Evolutionary conservation across 805 yeast genomes (phyloP).

Genomic region (Pichia phayaonensis): DNA sequence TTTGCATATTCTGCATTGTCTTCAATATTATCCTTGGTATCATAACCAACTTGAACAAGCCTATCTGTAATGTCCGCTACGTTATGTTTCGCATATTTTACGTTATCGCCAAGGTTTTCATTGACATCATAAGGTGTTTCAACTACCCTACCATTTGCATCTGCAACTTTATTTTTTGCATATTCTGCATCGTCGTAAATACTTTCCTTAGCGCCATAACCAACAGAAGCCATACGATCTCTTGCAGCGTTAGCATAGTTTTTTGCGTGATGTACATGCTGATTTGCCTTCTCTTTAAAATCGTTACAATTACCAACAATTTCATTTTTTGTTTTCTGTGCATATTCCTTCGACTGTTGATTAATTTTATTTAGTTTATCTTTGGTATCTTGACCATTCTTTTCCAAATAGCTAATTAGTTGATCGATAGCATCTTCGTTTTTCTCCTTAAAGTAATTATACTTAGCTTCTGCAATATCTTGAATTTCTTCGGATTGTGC

Average conservation of each 20-base stretch:
- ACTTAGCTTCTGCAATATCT: conserved; percentile 20
- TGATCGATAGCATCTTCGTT: conserved; percentile 16
- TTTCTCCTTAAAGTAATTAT: conserved; percentile 14
- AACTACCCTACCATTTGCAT: conserved; percentile 1
- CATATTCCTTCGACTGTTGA: background rate
- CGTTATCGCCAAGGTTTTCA: conserved; percentile 1
- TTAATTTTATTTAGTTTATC: background rate
- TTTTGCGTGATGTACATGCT: background rate
- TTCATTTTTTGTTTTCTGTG: background rate
- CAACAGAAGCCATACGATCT: background rate
- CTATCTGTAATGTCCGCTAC: conserved; percentile 2
- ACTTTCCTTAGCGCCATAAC: background rate
- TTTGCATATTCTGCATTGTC: conserved; percentile 3
- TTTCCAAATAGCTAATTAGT: conserved; percentile 9
- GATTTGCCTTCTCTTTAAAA: background rate
- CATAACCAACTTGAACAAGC: conserved; percentile 4
- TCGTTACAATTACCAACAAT: background rate
- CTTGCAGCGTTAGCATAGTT: conserved; percentile 1
- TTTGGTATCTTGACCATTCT: background rate
- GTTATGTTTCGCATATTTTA: conserved; percentile 2
- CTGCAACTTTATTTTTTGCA: conserved; percentile 1
- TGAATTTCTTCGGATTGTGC: conserved; percentile 25
- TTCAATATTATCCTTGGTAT: background rate
- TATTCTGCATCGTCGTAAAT: conserved; percentile 6
- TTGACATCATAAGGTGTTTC: conserved; percentile 4